Evolutionary conservation across 2,329 filamentous ascomycete genomes (phyloP).

Genomic region (Colletotrichum lentis): DNA sequence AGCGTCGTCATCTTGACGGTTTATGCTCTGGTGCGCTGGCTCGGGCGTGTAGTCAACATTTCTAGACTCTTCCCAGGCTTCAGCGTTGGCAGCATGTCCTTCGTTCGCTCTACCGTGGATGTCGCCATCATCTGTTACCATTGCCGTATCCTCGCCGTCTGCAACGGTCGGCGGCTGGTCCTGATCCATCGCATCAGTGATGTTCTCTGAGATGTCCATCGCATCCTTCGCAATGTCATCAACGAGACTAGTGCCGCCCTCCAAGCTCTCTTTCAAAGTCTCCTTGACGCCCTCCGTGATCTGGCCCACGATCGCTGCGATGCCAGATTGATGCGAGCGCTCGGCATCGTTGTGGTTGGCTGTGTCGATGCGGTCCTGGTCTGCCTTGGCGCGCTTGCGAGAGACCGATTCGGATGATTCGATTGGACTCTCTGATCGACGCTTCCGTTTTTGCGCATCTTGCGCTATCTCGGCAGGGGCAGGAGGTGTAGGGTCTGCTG

Average conservation of each 20-base stretch:
- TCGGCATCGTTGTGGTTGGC: slow-evolving; percentile 40
- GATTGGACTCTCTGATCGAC: slow-evolving; percentile 69
- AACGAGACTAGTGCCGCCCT: slow-evolving; percentile 23
- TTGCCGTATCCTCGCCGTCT: slow-evolving; percentile 9
- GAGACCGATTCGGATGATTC: slow-evolving; percentile 62
- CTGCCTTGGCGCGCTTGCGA: slow-evolving; percentile 63
- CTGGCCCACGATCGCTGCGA: slow-evolving; percentile 17
- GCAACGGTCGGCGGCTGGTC: slow-evolving; percentile 9
- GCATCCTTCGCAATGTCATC: slow-evolving; percentile 33
- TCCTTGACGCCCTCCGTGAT: slow-evolving; percentile 21
- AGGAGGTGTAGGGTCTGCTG: slow-evolving; percentile 32
- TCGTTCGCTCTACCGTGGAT: slow-evolving; percentile 7
- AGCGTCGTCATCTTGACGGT: slow-evolving; percentile 36
- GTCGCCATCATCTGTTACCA: slow-evolving; percentile 16
- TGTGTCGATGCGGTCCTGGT: slow-evolving; percentile 59
- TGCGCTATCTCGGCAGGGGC: slow-evolving; percentile 45
- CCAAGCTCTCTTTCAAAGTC: slow-evolving; percentile 15
- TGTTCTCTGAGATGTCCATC: slow-evolving; percentile 13
- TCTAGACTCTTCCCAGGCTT: not conserved
- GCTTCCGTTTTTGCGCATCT: slow-evolving; percentile 71
- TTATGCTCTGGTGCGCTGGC: slow-evolving; percentile 6
- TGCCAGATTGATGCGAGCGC: slow-evolving; percentile 11
- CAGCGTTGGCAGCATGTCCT: not conserved
- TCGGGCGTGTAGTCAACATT: slow-evolving; percentile 10
- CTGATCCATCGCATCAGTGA: slow-evolving; percentile 18